phyloP scores from a whole-genome alignment of 352 stramenopile species.

The Aphanomyces cochlioides region DNA sequence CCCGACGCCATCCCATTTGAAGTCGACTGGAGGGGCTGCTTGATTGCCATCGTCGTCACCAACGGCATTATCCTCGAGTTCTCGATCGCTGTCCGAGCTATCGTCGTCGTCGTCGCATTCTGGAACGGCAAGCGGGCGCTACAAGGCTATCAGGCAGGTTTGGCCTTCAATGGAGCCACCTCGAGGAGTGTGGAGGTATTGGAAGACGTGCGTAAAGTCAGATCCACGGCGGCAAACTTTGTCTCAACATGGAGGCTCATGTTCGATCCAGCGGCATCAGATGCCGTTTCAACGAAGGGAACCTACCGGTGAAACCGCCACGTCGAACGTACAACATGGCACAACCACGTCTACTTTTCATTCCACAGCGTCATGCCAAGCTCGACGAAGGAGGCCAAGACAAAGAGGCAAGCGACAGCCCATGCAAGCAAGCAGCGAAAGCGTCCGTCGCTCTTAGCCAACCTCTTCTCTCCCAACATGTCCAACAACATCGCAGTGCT shows the following conservation, averaged over 20 bases:
- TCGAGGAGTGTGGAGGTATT: too few relatives aligned
- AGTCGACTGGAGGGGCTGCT: conserved; percentile 29
- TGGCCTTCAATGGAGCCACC: too few relatives aligned
- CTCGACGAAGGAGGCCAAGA: conserved; percentile 11
- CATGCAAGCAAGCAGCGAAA: not conserved
- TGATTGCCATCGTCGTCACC: conserved; percentile 33
- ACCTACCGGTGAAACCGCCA: too few relatives aligned
- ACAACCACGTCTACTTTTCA: not conserved
- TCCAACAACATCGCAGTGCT: conserved; percentile 16
- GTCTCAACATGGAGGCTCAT: conserved; percentile 26
- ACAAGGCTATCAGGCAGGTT: not conserved
- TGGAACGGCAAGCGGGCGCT: conserved; percentile 52
- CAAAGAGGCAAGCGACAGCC: not conserved
- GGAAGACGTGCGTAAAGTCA: not conserved
- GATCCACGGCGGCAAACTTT: conserved; percentile 9
- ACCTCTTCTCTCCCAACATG: not conserved
- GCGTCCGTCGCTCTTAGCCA: not conserved
- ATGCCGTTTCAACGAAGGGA: too few relatives aligned
- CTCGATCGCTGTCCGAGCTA: conserved; percentile 30
- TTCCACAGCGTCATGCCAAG: conserved; percentile 1
- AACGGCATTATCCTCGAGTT: conserved; percentile 33
- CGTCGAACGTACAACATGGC: not conserved
- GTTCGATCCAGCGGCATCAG: not conserved
- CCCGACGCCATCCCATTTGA: conserved; percentile 50
- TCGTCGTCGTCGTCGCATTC: conserved; percentile 68